These are phyloP conservation scores for Auricularia sp. DNA, from an alignment of 768 basidiomycete genomes.

Conservation along the genomic window DNA sequence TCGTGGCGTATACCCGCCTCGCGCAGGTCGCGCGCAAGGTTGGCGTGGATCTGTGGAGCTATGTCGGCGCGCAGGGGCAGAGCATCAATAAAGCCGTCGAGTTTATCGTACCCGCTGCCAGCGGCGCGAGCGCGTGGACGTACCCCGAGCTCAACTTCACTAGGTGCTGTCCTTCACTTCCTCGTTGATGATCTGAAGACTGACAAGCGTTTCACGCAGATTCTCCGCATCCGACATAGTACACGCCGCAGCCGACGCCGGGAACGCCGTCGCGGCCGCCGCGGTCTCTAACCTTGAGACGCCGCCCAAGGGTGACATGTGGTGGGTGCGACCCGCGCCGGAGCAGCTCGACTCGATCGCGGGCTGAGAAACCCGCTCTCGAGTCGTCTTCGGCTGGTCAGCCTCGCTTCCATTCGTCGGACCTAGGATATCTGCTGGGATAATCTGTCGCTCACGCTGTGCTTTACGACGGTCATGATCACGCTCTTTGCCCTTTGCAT, in stretches of 20 bases:
- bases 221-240: neutral
- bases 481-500: too few relatives aligned
- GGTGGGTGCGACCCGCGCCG: neutral
- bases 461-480: too few relatives aligned
- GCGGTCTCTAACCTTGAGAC: neutral
- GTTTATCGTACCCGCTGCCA: neutral
- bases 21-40: neutral
- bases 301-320: neutral
- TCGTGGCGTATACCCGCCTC: neutral
- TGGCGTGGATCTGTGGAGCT: neutral
- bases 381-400: too few relatives aligned
- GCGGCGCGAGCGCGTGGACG: neutral
- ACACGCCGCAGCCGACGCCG: neutral
- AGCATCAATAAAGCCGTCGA: neutral
- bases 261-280: neutral
- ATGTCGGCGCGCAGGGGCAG: neutral
- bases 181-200: neutral
- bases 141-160: conserved; percentile 1
- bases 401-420: too few relatives aligned
- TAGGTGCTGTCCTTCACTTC: neutral
- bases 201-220: neutral
- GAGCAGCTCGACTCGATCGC: neutral
- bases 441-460: too few relatives aligned
- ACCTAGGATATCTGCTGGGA: too few relatives aligned
- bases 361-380: neutral